Percentiles rank a stretch among this genome's conserved stretches.
Evolutionary conservation across 148 eudicot genomes (phyloP).

Genomic region (Cornus controversa): DNA sequence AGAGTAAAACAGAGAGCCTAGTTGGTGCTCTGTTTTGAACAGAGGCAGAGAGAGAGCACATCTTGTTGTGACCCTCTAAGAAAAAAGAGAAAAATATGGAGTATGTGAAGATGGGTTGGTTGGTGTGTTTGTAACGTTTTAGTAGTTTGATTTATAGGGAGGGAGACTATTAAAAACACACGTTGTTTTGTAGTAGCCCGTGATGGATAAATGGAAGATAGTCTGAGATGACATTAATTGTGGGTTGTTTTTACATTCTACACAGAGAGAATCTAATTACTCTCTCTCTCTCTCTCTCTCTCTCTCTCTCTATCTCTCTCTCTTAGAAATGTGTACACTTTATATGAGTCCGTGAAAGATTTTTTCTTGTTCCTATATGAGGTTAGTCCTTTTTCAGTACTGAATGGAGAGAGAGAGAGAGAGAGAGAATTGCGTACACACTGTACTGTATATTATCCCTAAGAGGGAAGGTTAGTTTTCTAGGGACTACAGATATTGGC

Average conservation of each 20-base stretch:
- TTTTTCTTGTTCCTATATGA: slow-evolving; percentile 8
- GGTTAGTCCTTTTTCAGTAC: slow-evolving; percentile 8
- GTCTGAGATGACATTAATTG: slow-evolving; percentile 11
- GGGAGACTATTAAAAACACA: slow-evolving; percentile 7
- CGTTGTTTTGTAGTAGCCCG: slow-evolving; percentile 50
- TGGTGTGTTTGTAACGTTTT: slow-evolving; percentile 7
- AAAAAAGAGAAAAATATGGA: neutral
- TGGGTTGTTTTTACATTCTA: slow-evolving; percentile 8
- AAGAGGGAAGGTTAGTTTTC: neutral
- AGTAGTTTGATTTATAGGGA: slow-evolving; percentile 26
- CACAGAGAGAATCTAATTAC: slow-evolving; percentile 8
- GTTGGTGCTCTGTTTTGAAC: slow-evolving; percentile 32
- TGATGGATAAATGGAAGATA: slow-evolving; percentile 24
- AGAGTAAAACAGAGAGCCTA: too few species aligned
- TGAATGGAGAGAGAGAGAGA: slow-evolving; percentile 5
- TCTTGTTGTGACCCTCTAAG: neutral
- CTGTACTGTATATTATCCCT: neutral
- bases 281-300: neutral
- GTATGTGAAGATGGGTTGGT: neutral
- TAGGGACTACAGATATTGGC: neutral
- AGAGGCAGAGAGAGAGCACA: slow-evolving; percentile 32
- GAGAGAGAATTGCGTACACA: neutral
- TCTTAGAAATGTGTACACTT: neutral
- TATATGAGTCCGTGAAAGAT: slow-evolving; percentile 36
- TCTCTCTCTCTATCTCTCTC: neutral